Conservation (phyloP, 164 flowering plant genomes). For the Aristolochia fimbriata region DNA sequence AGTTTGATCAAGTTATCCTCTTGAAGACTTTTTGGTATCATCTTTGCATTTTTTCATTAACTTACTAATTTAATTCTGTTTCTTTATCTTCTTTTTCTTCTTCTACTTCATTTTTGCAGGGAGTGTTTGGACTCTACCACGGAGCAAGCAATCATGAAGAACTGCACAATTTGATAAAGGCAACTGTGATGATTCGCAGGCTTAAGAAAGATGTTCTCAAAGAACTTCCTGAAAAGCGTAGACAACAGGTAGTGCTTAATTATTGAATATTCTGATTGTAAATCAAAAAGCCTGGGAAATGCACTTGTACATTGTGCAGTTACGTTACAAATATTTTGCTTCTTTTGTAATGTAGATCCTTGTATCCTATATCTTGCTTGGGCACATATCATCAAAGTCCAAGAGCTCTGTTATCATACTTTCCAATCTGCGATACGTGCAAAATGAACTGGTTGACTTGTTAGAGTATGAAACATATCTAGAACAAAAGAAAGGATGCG, state of each 20-base stretch:
- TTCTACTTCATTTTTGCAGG: constrained; percentile 28
- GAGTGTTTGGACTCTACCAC: constrained; percentile 80
- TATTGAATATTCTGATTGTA: not conserved
- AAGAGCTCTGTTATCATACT: too few species aligned
- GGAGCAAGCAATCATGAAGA: constrained; percentile 99
- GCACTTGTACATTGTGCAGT: too few species aligned
- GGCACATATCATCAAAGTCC: too few species aligned
- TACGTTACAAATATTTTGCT: too few species aligned
- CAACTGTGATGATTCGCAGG: constrained; percentile 95
- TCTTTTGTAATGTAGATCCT: too few species aligned
- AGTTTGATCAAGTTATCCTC: constrained; percentile 19
- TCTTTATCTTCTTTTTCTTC: not conserved
- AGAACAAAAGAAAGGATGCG: too few species aligned
- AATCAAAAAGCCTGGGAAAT: too few species aligned
- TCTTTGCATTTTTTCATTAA: not conserved
- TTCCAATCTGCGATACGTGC: too few species aligned
- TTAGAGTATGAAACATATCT: too few species aligned
- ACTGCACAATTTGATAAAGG: constrained; percentile 92
- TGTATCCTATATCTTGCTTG: too few species aligned
- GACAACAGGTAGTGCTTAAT: constrained; percentile 61
- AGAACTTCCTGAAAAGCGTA: constrained; percentile 86
- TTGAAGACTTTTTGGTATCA: not conserved
- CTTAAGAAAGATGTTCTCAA: constrained; percentile 90
- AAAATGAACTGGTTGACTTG: too few species aligned
- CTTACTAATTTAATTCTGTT: not conserved